Evolutionary conservation across 352 stramenopile species (phyloP).

Genomic region (Pythium sp.): DNA sequence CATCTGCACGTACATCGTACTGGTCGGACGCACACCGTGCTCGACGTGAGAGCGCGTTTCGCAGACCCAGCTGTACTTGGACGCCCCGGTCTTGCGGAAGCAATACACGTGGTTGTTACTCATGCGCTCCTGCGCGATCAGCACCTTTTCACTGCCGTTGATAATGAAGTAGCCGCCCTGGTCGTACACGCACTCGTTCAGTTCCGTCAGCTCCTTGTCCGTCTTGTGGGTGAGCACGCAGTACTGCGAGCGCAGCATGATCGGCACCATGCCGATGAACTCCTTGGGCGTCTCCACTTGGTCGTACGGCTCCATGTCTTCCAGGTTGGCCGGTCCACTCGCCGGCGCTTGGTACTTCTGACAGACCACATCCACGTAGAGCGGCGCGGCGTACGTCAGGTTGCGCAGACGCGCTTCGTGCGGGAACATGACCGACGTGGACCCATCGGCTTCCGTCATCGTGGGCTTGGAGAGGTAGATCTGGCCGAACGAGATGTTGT

Average conservation of each 20-base stretch:
- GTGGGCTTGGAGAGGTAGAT: conserved; percentile 98
- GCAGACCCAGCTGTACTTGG: conserved; percentile 96
- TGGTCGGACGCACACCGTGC: conserved; percentile 93
- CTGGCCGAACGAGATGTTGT: conserved; percentile 97
- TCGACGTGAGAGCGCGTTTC: conserved; percentile 97
- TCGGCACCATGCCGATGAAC: conserved; percentile 98
- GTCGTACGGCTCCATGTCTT: conserved; percentile 88
- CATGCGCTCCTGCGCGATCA: conserved; percentile 99
- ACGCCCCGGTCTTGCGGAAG: conserved; percentile 97
- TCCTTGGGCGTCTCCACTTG: conserved; percentile 89
- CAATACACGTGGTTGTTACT: conserved; percentile 99
- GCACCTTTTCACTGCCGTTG: conserved; percentile 97
- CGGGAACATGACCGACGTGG: conserved; percentile 98
- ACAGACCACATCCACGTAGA: conserved; percentile 98
- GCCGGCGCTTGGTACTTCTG: conserved; percentile 83
- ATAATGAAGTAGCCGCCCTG: conserved; percentile 99
- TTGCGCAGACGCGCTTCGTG: conserved; percentile 98
- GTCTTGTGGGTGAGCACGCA: conserved; percentile 93
- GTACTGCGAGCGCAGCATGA: conserved; percentile 98
- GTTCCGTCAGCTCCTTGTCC: conserved; percentile 92
- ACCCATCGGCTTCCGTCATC: conserved; percentile 96
- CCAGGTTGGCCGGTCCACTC: conserved; percentile 64
- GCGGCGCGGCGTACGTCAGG: conserved; percentile 97
- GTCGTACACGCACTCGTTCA: conserved; percentile 99
- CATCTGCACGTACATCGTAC: conserved; percentile 99